A percentile compares a stretch with the other conserved stretches of the same genome.
These are phyloP conservation scores for Aspergillus panamensis DNA, from an alignment of 495 filamentous ascomycete species.

Conservation along the genomic window DNA sequence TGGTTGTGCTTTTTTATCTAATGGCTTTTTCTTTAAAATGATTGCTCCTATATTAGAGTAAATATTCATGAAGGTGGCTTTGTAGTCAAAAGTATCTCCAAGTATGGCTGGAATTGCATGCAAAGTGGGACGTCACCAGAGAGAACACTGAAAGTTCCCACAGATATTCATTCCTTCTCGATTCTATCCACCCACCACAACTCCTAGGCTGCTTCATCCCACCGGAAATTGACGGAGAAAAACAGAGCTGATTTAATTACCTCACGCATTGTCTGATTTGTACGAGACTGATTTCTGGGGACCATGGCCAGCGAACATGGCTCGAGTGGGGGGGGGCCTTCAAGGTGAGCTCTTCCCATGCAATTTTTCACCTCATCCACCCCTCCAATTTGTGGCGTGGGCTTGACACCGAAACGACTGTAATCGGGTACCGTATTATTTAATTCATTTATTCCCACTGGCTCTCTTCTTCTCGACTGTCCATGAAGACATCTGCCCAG, in stretches of 20 bases:
- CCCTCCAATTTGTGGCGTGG: not conserved
- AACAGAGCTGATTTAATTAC: too few relatives aligned
- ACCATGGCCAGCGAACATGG: not conserved
- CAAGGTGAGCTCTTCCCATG: constrained; percentile 4
- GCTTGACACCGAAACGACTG: too few relatives aligned
- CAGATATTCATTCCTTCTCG: not conserved
- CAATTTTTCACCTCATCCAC: not conserved
- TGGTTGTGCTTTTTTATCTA: not conserved
- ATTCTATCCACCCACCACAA: not conserved
- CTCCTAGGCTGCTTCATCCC: not conserved
- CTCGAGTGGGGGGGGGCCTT: not conserved
- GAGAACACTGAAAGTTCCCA: not conserved
- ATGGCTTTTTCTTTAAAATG: not conserved
- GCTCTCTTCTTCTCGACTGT: not conserved
- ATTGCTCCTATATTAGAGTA: not conserved
- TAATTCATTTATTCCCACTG: too few relatives aligned
- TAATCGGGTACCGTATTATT: too few relatives aligned
- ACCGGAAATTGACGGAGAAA: too few relatives aligned
- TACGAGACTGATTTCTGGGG: not conserved
- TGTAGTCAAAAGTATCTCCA: not conserved
- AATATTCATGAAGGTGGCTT: too few relatives aligned
- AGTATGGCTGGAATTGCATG: not conserved
- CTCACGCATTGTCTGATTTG: too few relatives aligned
- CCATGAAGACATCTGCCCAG: too few relatives aligned
- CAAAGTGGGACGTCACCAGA: constrained; percentile 7